A percentile compares a stretch with the other conserved stretches of the same genome.
These are phyloP conservation scores for Sugiyamaella floridensis DNA, from an alignment of 805 yeast species.

Conservation along the genomic window DNA sequence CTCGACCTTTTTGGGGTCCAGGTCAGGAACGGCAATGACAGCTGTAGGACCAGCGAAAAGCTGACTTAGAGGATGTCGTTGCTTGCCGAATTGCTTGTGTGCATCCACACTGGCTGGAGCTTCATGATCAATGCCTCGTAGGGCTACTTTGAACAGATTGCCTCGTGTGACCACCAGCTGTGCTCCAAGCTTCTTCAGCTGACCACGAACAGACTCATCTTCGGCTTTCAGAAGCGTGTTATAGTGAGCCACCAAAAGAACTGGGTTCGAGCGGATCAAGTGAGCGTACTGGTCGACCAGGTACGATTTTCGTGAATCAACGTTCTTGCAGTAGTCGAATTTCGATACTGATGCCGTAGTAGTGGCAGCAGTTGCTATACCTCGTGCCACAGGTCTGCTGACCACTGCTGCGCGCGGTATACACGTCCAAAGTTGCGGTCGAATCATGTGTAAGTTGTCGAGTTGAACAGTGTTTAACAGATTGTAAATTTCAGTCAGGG, in stretches of 20 bases:
- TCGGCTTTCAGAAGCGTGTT: conserved; percentile 71
- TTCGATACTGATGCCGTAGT: background rate
- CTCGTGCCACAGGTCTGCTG: too few species aligned
- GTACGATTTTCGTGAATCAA: conserved; percentile 75
- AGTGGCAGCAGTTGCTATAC: background rate
- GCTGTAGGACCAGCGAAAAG: conserved; percentile 84
- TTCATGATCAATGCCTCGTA: conserved; percentile 57
- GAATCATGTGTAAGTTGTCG: too few species aligned
- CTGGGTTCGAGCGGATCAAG: conserved; percentile 58
- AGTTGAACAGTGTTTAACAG: too few species aligned
- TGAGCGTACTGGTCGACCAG: conserved; percentile 73
- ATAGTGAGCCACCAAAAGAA: conserved; percentile 76
- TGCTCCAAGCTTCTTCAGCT: conserved; percentile 60
- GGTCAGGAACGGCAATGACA: conserved; percentile 55
- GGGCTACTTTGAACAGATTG: conserved; percentile 63
- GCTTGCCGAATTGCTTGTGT: conserved; percentile 28
- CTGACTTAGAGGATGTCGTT: conserved; percentile 60
- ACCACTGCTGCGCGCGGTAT: too few species aligned
- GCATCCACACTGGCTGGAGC: conserved; percentile 71
- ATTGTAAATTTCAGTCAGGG: too few species aligned
- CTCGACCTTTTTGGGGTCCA: conserved; percentile 65
- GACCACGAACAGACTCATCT: conserved; percentile 53
- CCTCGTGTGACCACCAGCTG: conserved; percentile 62
- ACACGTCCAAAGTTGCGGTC: too few species aligned
- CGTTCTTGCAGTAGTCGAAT: conserved; percentile 40